Conservation (phyloP, 2,329 filamentous ascomycete genomes). For the Phyllosticta citriasiana region DNA sequence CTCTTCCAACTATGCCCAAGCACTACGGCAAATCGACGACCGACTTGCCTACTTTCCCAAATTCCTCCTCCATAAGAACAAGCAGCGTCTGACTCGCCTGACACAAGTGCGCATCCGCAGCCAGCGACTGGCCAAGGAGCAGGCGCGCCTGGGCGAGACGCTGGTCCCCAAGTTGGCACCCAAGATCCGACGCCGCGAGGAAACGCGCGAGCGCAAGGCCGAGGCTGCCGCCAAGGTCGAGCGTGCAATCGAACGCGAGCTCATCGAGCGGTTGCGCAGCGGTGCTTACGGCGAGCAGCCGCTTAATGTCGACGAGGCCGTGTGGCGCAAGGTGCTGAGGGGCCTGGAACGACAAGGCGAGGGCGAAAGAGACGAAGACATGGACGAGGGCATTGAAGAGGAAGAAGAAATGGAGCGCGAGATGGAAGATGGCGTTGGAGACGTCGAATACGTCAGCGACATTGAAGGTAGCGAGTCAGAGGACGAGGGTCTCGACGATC, state of each 20-base stretch:
- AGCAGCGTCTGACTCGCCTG: conserved; percentile 84
- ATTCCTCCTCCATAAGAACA: conserved; percentile 88
- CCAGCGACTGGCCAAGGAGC: conserved; percentile 74
- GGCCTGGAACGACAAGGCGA: conserved; percentile 83
- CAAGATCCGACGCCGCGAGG: conserved; percentile 57
- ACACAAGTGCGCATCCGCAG: conserved; percentile 79
- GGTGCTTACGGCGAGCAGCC: conserved; percentile 86
- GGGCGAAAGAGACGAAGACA: conserved; percentile 71
- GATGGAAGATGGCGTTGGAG: conserved; percentile 54
- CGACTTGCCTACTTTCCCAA: conserved; percentile 78
- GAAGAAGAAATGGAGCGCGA: conserved; percentile 58
- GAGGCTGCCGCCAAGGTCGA: conserved; percentile 74
- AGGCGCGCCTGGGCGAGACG: conserved; percentile 79
- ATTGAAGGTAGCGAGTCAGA: conserved; percentile 65
- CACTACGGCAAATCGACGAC: conserved; percentile 71
- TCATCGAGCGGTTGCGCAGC: conserved; percentile 81
- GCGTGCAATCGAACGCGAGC: conserved; percentile 85
- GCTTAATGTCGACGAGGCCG: conserved; percentile 84
- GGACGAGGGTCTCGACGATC: conserved; percentile 59
- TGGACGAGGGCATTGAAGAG: conserved; percentile 77
- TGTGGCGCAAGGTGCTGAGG: conserved; percentile 95
- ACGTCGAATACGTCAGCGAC: conserved; percentile 90
- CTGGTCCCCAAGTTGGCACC: conserved; percentile 83
- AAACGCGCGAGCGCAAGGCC: conserved; percentile 40
- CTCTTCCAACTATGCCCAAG: conserved; percentile 81